Percentiles rank a stretch among this genome's conserved stretches.
Evolutionary conservation across 371 early-diverging fungal species (phyloP).

Genomic region (Mucor velutinosus): DNA sequence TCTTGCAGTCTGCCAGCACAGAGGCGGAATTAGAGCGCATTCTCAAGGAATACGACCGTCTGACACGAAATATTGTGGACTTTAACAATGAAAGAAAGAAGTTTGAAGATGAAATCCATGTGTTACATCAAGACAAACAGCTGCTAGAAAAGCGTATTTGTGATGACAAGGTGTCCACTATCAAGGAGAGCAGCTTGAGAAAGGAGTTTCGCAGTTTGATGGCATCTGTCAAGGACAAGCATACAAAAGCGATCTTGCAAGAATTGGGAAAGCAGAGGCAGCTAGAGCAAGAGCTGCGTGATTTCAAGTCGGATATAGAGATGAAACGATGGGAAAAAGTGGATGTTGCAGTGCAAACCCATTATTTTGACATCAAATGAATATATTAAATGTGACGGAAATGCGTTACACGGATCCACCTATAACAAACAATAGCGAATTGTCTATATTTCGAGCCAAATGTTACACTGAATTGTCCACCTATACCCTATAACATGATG

Average conservation of each 20-base stretch:
- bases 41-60: slow-evolving; percentile 51
- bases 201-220: slow-evolving; percentile 63
- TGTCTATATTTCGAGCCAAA: not conserved
- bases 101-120: slow-evolving; percentile 27
- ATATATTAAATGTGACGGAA: not conserved
- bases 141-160: slow-evolving; percentile 31
- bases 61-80: slow-evolving; percentile 52
- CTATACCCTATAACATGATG: not conserved
- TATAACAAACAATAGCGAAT: not conserved
- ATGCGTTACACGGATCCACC: not conserved
- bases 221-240: slow-evolving; percentile 48
- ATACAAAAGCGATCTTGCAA: slow-evolving; percentile 41
- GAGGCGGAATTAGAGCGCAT: slow-evolving; percentile 47
- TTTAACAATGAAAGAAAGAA: slow-evolving; percentile 46
- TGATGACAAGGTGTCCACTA: slow-evolving; percentile 28
- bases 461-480: not conserved
- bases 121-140: slow-evolving; percentile 29
- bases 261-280: slow-evolving; percentile 42
- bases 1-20: slow-evolving; percentile 39
- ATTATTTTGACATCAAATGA: slow-evolving; percentile 12
- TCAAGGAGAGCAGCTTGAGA: slow-evolving; percentile 45
- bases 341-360: slow-evolving; percentile 44
- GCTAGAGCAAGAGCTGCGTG: slow-evolving; percentile 43
- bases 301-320: slow-evolving; percentile 51
- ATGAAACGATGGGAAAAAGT: slow-evolving; percentile 46